Base-by-base conservation (phyloP, 768 basidiomycete genomes). In the Tricholoma sp. region DNA sequence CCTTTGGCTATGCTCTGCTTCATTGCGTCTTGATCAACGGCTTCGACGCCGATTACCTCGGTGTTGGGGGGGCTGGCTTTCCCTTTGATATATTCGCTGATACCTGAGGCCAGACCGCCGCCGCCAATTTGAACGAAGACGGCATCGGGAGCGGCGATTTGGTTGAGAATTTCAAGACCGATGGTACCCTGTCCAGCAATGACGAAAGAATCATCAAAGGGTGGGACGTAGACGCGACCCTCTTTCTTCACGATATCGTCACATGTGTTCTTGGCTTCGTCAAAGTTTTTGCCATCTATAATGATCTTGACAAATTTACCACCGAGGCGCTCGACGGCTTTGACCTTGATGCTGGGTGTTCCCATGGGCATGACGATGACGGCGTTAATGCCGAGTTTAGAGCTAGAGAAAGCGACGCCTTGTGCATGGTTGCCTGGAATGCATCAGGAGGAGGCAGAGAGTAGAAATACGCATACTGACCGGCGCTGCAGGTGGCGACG, bases 331-430 rank as follows among this genome's bases (percentile, higher is more conserved):
- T 89, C 84, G 31, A 96, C 97, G 64, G 96, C 97, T 56, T 85
- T 80, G 67, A 95, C 91, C 75, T 99, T 99, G 80, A 99, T 99
- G 41, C 88, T 80, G 1, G 97, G 97, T 1, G 97, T 98, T 12
- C 85, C 91, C 39, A 86, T 76, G 1, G 97, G 97, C 97, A 99
- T 98, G 59, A 99, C 93, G 65, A 99, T 98, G 17, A 94, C 97
- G 59, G 93, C 96, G 3, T 95, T 93, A 58, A 98, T 89, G 32
- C 81, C 81, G 31, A 99, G 83, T 55, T 85, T 84, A 47, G 84
- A 72, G 9, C 96, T 93, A n/a, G 97, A 94, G 51, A 98, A 80
- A 2, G 97, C 97, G 50, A 99, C 97, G 24, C 97, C 97, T 70
- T 99, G 97, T 0, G 97, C 97, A 70, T 99, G 97, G 67, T 99